These are phyloP conservation scores for Lichtheimia ornata DNA, from an alignment of 371 early-diverging fungal species.

Conservation along the genomic window DNA sequence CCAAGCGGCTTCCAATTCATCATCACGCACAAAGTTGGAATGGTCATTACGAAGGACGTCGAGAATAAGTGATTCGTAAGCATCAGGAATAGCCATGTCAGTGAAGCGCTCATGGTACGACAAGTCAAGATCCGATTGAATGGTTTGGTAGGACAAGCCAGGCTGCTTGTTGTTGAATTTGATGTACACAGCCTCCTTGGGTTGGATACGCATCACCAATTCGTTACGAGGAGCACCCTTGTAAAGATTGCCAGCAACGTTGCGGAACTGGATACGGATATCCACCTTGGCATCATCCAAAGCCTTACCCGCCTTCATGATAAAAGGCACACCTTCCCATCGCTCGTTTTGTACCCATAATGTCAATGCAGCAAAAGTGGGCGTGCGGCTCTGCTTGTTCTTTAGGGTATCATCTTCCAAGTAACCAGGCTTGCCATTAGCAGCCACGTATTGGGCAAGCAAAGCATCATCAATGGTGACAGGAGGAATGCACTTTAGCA, in stretches of 20 bases:
- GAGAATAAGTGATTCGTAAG: conserved; percentile 91
- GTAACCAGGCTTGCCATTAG: conserved; percentile 84
- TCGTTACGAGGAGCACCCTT: conserved; percentile 82
- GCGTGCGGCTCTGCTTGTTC: conserved; percentile 62
- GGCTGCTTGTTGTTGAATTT: conserved; percentile 95
- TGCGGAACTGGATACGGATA: conserved; percentile 89
- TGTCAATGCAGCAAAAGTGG: conserved; percentile 85
- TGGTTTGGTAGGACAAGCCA: conserved; percentile 67
- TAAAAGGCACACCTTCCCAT: conserved; percentile 92
- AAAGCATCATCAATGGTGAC: conserved; percentile 76
- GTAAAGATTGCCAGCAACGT: conserved; percentile 83
- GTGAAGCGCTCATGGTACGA: conserved; percentile 85
- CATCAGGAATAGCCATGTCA: conserved; percentile 89
- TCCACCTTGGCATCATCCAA: conserved; percentile 85
- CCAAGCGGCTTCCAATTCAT: conserved; percentile 96
- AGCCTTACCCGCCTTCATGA: conserved; percentile 91
- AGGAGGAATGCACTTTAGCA: conserved; percentile 82
- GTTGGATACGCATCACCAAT: conserved; percentile 93
- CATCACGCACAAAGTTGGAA: conserved; percentile 95
- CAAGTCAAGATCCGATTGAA: conserved; percentile 90
- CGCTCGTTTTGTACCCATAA: conserved; percentile 85
- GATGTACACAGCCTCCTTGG: conserved; percentile 92
- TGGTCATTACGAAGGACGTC: conserved; percentile 91
- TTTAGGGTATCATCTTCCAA: conserved; percentile 86
- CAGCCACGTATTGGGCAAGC: conserved; percentile 86